Percentiles rank a stretch among this genome's conserved stretches.
phyloP scores from a whole-genome alignment of 352 stramenopile genomes.

The Phytopythium boreale region DNA sequence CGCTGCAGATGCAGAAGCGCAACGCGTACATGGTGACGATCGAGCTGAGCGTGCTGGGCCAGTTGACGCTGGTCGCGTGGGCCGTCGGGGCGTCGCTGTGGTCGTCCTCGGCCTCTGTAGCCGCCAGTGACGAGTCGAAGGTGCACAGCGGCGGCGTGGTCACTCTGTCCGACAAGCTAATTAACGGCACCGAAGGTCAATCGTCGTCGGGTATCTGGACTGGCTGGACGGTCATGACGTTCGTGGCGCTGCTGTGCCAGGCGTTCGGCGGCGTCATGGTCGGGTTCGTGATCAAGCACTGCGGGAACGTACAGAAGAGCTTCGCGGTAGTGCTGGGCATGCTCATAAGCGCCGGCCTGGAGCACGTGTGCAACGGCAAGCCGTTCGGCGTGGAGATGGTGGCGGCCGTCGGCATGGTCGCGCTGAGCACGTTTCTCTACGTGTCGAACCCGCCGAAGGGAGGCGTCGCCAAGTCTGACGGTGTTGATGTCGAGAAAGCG shows the following conservation, averaged over 20 bases:
- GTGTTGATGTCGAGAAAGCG: not conserved
- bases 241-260: slow-evolving; percentile 69
- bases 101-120: not conserved
- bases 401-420: slow-evolving; percentile 58
- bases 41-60: slow-evolving; percentile 67
- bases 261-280: slow-evolving; percentile 68
- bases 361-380: slow-evolving; percentile 70
- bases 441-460: slow-evolving; percentile 47
- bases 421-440: slow-evolving; percentile 64
- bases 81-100: slow-evolving; percentile 22
- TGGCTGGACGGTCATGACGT: slow-evolving; percentile 65
- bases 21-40: slow-evolving; percentile 84
- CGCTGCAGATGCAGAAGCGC: slow-evolving; percentile 62
- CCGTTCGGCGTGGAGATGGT: slow-evolving; percentile 57
- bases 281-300: slow-evolving; percentile 84
- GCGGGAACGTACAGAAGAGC: slow-evolving; percentile 81
- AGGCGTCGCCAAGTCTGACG: not conserved
- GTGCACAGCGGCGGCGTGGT: not conserved
- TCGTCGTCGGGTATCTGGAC: slow-evolving; percentile 38
- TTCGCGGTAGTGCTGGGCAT: slow-evolving; percentile 81
- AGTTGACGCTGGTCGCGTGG: slow-evolving; percentile 56
- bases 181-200: not conserved
- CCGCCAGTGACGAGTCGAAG: not conserved
- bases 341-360: slow-evolving; percentile 70
- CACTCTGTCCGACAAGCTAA: not conserved